Evolutionary conservation across 345 rosid genomes (phyloP), one percentile per base, ranked within the genome.

Genomic region (Citrus glauca): DNA sequence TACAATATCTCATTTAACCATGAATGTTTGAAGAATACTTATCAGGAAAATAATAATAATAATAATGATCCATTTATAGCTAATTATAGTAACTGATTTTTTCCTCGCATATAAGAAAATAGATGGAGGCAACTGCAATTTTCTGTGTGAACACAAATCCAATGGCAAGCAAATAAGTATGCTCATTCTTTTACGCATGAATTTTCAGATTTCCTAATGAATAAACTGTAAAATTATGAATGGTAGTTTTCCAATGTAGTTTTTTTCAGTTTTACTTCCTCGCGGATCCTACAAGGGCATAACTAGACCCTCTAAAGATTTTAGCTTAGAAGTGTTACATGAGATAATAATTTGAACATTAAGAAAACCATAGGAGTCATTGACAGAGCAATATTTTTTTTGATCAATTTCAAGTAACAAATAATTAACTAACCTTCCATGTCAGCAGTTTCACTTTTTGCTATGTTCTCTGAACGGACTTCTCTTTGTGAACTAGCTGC

Each of bases 381-480:
- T 22, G 13, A 40, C 11, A 71, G 38, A 38, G 61, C 17, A 20
- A 16, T 38, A 6, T 48, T 65, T 38, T 42, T n/a, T 24, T 17
- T 48, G 45, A 38, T 25, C 62, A 69, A 66, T 73, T 76, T 40
- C 27, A 71, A 42, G 53, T 77, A 30, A 76, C n/a, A 75, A 60
- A 22, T 62, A 77, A 59, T 55, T 73, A 50, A 74, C 90, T 63
- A 75, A 93, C 98, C 98, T 93, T 95, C 93, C 84, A 90, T 75
- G 73, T 85, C 81, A 19, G 81, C 27, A 59, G 77, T 78, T 56
- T 86, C 81, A 45, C 81, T 66, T 63, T 78, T 77, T 77, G 35
- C 77, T 70, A 71, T 69, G 77, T 67, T 81, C 65, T 33, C 82
- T 37, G 63, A 75, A 71, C 16, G 81, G 70, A 74, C 83, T 82